These are phyloP conservation scores for Grosmannia clavigera DNA, from an alignment of 2,329 filamentous ascomycete genomes.

Conservation along the genomic window DNA sequence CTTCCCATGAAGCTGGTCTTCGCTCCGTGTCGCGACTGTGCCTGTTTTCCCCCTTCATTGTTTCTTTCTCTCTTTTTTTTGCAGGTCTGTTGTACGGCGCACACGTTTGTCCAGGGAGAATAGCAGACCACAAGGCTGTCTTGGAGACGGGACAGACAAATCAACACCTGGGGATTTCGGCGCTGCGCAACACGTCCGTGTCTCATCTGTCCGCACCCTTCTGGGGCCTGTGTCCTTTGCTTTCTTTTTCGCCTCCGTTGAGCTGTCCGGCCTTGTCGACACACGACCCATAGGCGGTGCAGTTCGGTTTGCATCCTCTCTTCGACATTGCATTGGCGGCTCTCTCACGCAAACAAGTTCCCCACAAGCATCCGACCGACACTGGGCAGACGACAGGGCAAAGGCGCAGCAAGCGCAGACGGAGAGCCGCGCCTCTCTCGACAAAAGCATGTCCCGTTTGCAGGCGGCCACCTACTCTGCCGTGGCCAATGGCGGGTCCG, in stretches of 20 bases:
- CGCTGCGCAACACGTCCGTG: background rate
- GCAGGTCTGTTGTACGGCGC: background rate
- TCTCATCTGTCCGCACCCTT: background rate
- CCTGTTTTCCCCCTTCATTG: background rate
- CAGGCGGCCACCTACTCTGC: slow-evolving; percentile 7
- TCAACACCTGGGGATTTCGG: background rate
- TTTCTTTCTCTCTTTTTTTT: background rate
- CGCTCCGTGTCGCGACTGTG: background rate
- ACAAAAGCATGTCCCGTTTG: slow-evolving; percentile 1
- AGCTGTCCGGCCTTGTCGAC: background rate
- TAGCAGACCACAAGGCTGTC: background rate
- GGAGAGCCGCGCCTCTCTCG: background rate
- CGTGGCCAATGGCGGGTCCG: slow-evolving; percentile 23
- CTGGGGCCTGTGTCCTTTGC: background rate
- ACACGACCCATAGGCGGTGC: background rate
- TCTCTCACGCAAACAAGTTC: background rate
- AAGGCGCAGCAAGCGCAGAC: background rate
- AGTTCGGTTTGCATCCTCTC: background rate
- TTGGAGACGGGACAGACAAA: background rate
- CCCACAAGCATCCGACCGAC: background rate
- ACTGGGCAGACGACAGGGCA: background rate
- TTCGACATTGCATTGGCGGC: background rate
- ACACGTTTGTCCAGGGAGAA: background rate
- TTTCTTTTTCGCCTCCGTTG: background rate
- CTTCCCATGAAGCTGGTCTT: background rate